Base-by-base conservation (phyloP, 805 yeast species). In the Yarrowia sp. region DNA sequence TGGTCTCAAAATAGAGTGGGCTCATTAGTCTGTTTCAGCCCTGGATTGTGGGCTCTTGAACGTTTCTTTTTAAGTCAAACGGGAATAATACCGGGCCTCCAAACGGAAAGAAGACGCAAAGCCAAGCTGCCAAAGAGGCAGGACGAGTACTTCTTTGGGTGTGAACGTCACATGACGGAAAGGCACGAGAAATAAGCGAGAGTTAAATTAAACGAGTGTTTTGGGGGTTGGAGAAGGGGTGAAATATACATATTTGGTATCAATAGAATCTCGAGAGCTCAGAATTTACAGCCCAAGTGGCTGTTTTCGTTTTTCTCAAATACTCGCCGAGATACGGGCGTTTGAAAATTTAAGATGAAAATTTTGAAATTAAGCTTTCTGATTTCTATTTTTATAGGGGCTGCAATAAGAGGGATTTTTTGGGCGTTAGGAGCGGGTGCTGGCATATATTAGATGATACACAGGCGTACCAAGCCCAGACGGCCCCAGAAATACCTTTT, bases 161-260 rank as follows among this genome's bases (percentile, higher is more conserved):
- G 16, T 5, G 2, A 1, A 12, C 14, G 21, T 42, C 49, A 42
- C 49, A 33, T 42, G 49, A 42, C 19, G 1, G 12, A 41, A 29
- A 42, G 49, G 49, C 9, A 42, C 49, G 4, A 19, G 22, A 41
- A 12, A 10, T 42, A 42, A 42, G 49, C 49, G 49, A 42, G 49
- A 42, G 49, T 25, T 42, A 42, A 42, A 10, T 42, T 25, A 12
- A 3, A 12, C 6, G 18, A 5, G 19, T n/a, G n/a, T 12, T 14
- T 25, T 32, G 18, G 18, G 4, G 18, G 6, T 7, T 5, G 4
- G 36, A 32, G 6, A 2, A 14, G 7, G 18, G 7, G 18, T 1
- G 2, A 3, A 19, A 38, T 12, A 19, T 0, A 6, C 29, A 4
- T 22, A 2, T n/a, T 42, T 25, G n/a, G 22, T 27, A 18, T 27